Conservation (phyloP, 2,329 filamentous ascomycete genomes). For the Chrysoporthe cubensis region DNA sequence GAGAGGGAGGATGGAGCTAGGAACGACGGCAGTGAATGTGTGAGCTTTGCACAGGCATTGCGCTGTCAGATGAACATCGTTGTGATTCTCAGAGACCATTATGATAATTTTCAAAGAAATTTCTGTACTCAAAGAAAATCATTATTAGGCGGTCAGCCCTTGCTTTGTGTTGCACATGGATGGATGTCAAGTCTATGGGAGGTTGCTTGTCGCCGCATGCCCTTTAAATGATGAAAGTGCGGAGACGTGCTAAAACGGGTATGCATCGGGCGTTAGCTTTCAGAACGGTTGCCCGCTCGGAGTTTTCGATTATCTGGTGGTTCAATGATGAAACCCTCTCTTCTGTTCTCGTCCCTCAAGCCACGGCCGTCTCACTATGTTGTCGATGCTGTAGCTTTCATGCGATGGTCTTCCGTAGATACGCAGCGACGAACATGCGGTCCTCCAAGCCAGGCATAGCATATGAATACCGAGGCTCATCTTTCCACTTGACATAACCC, state of each 20-base stretch:
- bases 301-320: no score
- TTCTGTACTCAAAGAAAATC: not conserved
- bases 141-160: not conserved
- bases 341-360: no score
- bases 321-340: no score
- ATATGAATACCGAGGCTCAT: conserved; percentile 5
- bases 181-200: not conserved
- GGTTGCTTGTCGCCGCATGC: not conserved
- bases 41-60: conserved; percentile 52
- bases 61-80: conserved; percentile 37
- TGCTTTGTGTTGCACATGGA: not conserved
- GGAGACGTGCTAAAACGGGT: not conserved
- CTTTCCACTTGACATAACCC: conserved; percentile 29
- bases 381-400: not conserved
- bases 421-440: conserved; percentile 12
- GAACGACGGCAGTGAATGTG: conserved; percentile 42
- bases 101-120: not conserved
- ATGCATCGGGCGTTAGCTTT: no score
- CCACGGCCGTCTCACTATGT: not conserved
- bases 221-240: not conserved
- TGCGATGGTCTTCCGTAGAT: conserved; percentile 14
- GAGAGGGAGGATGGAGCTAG: conserved; percentile 45
- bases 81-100: not conserved
- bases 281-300: no score
- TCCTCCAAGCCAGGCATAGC: not conserved